Conservation (phyloP, 768 basidiomycete genomes). For the Leccinum disarticulatum region DNA sequence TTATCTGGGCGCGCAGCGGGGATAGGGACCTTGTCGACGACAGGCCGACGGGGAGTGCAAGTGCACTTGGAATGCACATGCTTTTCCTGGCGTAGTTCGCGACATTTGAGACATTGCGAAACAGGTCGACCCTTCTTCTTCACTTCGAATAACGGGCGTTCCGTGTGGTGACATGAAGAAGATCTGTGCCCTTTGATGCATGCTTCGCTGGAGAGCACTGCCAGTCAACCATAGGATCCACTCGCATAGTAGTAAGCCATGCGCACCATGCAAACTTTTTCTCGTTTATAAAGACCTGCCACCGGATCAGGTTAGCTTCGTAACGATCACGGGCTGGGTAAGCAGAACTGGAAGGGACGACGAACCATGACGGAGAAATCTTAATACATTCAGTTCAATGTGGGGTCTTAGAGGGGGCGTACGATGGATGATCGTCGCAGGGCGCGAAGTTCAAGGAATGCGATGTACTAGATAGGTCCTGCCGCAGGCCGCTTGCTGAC, state of each 20-base stretch:
- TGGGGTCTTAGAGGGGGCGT: not conserved
- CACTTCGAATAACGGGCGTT: conserved; percentile 88
- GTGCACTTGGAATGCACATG: conserved; percentile 82
- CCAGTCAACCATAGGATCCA: conserved; percentile 13
- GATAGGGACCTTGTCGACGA: conserved; percentile 32
- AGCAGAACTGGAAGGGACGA: not conserved
- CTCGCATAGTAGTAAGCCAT: not conserved
- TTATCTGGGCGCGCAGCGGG: conserved; percentile 33
- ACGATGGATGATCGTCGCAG: not conserved
- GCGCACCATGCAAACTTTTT: conserved; percentile 73
- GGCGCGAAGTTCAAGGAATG: not conserved
- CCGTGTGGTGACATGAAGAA: conserved; percentile 81
- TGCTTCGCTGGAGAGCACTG: conserved; percentile 57
- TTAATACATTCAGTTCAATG: conserved; percentile 16
- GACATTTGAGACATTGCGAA: conserved; percentile 85
- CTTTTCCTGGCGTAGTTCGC: conserved; percentile 77
- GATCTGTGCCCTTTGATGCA: conserved; percentile 96
- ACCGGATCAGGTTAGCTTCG: not conserved
- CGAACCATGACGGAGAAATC: conserved; percentile 22
- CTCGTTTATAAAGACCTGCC: conserved; percentile 70
- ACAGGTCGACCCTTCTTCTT: conserved; percentile 92
- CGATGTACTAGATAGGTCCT: not conserved
- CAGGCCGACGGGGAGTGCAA: conserved; percentile 48
- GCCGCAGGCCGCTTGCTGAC: no score
- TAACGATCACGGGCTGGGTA: not conserved